Base-by-base conservation (phyloP, 1,284 basidiomycete species). In the Irpex sp. region DNA sequence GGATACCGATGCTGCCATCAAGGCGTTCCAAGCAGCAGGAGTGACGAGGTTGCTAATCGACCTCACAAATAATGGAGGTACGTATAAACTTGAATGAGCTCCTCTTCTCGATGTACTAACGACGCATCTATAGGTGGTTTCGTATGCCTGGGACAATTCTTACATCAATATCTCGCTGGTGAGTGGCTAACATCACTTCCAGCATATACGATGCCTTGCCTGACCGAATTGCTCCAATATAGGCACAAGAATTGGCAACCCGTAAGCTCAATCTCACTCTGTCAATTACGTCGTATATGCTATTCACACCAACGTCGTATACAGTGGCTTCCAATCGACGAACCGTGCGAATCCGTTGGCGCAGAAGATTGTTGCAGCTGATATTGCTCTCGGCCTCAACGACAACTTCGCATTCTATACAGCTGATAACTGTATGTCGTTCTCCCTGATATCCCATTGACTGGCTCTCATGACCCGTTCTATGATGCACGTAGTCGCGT, bases 51-150 rank as follows among this genome's bases (percentile, higher is more conserved):
- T 88, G 14, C 67, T 88, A 33, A 77, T 88, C 53, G 86, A 87
- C 66, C 67, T 86, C 35, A 82, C 81, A 4, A 83, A 86, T 68
- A 88, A 87, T 65, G 83, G 82, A 63, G 85, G 84, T 81, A 59
- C 49, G 72, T 51, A 18, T 45, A 45, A 14, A 14, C 5, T 7
- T 39, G 10, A 2, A 42, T 39, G 5, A 10, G 23, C 37, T 60
- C 19, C 18, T 39, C 21, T 47, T 8, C 6, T 49, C 45, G 49
- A 37, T 12, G 58, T 59, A 48, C 37, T 33, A 42, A 58, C 10
- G 37, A 33, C 42, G 23, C 16, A 6, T 12, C 23, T 21, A 6
- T 58, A 84, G 84, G 84, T 63, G 85, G 85, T 16, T 85, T 79
- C 63, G 77, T 86, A 9, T 86, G 84, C 65, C 75, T 86, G 7